Percentiles rank a stretch among this genome's conserved stretches.
Conservation (phyloP, 164 flowering plant genomes). For the Vitis rotundifolia region DNA sequence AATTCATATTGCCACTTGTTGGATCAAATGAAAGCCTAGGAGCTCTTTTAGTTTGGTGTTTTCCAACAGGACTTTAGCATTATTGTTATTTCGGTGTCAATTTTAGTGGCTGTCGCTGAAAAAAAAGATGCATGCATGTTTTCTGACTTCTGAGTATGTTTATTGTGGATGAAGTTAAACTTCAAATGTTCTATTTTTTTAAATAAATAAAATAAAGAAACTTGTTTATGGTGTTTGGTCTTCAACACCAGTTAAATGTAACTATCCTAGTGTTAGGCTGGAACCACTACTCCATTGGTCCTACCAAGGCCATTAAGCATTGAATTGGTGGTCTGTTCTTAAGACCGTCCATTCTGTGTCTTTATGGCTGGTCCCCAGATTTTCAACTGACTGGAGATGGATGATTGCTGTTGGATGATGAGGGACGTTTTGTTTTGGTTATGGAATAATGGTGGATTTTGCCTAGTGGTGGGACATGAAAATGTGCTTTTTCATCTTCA, state of each 20-base stretch:
- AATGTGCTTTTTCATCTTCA: neutral
- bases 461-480: slow-evolving; percentile 4
- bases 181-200: neutral
- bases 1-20: neutral
- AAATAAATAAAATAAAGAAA: too few relatives aligned
- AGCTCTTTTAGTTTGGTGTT: neutral
- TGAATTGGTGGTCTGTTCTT: neutral
- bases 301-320: slow-evolving; percentile 6
- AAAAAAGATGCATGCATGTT: slow-evolving; percentile 4
- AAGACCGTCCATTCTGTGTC: neutral
- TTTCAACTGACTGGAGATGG: neutral
- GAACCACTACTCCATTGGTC: slow-evolving; percentile 8
- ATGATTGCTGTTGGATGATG: neutral
- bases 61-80: neutral
- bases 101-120: slow-evolving; percentile 10
- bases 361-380: neutral
- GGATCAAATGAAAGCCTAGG: neutral
- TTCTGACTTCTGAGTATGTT: slow-evolving; percentile 4
- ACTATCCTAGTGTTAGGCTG: neutral
- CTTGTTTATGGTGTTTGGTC: too few relatives aligned
- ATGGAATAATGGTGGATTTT: neutral
- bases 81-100: slow-evolving; percentile 1
- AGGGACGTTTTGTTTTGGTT: neutral
- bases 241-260: neutral
- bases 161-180: neutral